Base-by-base conservation (phyloP, 148 eudicot genomes). In the Arbutus unedo region DNA sequence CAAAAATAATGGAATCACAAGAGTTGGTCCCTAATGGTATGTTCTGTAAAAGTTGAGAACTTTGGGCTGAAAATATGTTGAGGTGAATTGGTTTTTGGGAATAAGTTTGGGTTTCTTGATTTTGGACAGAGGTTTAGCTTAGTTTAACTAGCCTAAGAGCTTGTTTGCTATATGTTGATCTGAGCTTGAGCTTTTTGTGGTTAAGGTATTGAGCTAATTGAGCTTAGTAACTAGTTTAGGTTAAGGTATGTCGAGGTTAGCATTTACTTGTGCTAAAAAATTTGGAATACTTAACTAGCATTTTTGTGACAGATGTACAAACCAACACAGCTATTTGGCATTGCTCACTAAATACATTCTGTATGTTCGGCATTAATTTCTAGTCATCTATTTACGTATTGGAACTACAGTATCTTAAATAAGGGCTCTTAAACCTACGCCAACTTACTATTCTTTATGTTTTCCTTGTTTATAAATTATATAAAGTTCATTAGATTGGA, bases 1-100 rank as follows among this genome's bases (percentile, higher is more conserved):
- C 87, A 10, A 90, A 90, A 84, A 54, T 90, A 81, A 64, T 89
- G 77, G 92, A 91, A 70, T 86, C 92, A 74, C 80, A 81, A 84
- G 89, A 79, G 51, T 57, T 85, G 85, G 76, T 84, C 4, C 79
- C 91, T 53, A 90, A 88, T 79, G 85, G 99, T 96, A 94, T 75
- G 93, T 87, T 45, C 57, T 80, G 25, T 56, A 4, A 4, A 25
- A 25, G 13, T 66, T 79, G 44, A 77, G 6, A 54, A 56, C 15
- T 31, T 57, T n/a, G 6, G 23, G 67, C 50, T 55, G 50, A 7
- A 66, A 47, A 48, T 19, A 57, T 19, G 53, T 60, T 0, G 74
- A 51, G 25, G 51, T 11, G 62, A 51, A 41, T 10, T n/a, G 56
- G 54, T 70, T 67, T 21, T 70, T 67, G 25, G 64, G 31, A 7